phyloP scores from a whole-genome alignment of 495 filamentous ascomycete species.

The Penicillium arizonense region DNA sequence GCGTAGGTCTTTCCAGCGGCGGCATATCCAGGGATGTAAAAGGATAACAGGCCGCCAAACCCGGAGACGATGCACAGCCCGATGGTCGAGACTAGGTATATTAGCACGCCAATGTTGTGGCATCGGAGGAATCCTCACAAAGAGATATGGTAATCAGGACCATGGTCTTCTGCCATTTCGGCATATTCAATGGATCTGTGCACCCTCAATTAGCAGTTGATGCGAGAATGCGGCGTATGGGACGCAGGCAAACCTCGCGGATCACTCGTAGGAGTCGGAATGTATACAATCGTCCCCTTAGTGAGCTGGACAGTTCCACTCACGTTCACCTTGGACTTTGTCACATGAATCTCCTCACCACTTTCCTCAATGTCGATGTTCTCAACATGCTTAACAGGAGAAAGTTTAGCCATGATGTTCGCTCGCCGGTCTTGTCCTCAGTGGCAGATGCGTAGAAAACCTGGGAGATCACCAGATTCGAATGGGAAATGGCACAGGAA shows the following conservation, averaged over 20 bases:
- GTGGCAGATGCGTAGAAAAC: too few species aligned
- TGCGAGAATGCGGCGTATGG: too few species aligned
- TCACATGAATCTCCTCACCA: too few species aligned
- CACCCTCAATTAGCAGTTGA: background rate
- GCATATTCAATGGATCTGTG: conserved; percentile 30
- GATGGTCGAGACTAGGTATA: conserved; percentile 20
- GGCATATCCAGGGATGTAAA: conserved; percentile 18
- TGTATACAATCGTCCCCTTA: conserved; percentile 26
- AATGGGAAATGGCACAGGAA: too few species aligned
- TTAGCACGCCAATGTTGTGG: too few species aligned
- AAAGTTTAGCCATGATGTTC: too few species aligned
- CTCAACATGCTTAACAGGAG: too few species aligned
- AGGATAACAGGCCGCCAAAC: conserved; percentile 26
- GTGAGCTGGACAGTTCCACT: conserved; percentile 32
- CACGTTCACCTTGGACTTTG: conserved; percentile 7
- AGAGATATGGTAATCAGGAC: conserved; percentile 26
- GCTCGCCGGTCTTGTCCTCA: too few species aligned
- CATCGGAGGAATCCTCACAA: conserved; percentile 16
- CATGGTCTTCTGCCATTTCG: conserved; percentile 23
- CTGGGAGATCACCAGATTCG: too few species aligned
- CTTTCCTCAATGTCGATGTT: too few species aligned
- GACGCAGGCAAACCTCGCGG: conserved; percentile 12
- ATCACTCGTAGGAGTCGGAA: conserved; percentile 29
- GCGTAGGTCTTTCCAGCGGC: conserved; percentile 21
- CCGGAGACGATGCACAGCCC: conserved; percentile 29